Conservation (phyloP, 352 stramenopile genomes). For the Phytopythium oedochilum region DNA sequence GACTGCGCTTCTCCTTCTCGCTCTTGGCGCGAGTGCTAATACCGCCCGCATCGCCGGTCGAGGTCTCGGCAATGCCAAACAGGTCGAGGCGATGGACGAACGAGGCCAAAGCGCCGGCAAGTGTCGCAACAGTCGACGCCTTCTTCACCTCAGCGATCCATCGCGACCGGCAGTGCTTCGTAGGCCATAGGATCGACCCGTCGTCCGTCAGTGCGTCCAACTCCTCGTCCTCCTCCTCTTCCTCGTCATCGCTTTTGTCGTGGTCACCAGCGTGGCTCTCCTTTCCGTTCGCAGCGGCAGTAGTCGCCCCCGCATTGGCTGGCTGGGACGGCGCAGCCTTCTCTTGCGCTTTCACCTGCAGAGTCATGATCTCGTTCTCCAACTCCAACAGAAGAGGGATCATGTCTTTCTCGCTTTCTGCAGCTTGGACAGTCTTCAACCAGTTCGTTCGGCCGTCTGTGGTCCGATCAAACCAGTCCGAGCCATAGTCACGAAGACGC, state of each 20-base stretch:
- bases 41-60: constrained; percentile 25
- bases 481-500: constrained; percentile 56
- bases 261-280: constrained; percentile 20
- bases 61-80: constrained; percentile 52
- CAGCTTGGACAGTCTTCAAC: constrained; percentile 37
- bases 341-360: constrained; percentile 35
- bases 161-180: constrained; percentile 54
- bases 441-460: constrained; percentile 33
- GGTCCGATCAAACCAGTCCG: constrained; percentile 48
- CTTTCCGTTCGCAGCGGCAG: not conserved
- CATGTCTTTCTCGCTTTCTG: constrained; percentile 31
- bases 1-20: constrained; percentile 64
- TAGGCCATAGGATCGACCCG: constrained; percentile 63
- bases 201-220: constrained; percentile 53
- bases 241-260: constrained; percentile 67
- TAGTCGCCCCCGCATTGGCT: not conserved
- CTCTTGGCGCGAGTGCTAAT: constrained; percentile 55
- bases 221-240: constrained; percentile 76
- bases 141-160: constrained; percentile 67
- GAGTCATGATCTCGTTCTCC: constrained; percentile 59
- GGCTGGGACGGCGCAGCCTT: not conserved
- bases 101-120: constrained; percentile 54
- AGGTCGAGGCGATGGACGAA: constrained; percentile 71
- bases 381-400: constrained; percentile 40
- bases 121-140: constrained; percentile 36